Evolutionary conservation across 2,329 filamentous ascomycete genomes (phyloP), one percentile per base, ranked within the genome.

Genomic region (Botrytis deweyae): DNA sequence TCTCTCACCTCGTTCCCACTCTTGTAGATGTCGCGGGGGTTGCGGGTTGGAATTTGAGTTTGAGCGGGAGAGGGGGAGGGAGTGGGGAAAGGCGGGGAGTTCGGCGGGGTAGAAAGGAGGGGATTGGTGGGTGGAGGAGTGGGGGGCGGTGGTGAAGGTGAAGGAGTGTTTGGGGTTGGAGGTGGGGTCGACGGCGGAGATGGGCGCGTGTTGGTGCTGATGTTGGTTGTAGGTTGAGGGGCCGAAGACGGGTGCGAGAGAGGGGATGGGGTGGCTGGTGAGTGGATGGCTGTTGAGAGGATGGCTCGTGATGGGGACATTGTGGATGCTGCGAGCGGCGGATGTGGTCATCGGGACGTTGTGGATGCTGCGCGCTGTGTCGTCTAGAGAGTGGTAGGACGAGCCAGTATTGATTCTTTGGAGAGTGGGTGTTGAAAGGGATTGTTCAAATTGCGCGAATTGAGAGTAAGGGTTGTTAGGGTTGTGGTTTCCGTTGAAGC

Each of bases 111-210:
- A 72, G 38, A 72, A 42, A 2, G 44, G 25, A 14, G 65, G 70
- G 5, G 59, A 55, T 66, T 42, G 70, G 29, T 40, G 59, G 36
- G 12, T 63, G 25, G 61, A 52, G 25, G 61, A 38, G 46, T 68
- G 66, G 6, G 69, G 59, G 10, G 69, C 69, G 42, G 69, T 72
- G 9, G 70, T 72, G 29, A 72, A 72, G 38, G 70, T 72, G 52
- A 72, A 72, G 9, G 70, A 72, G 70, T 72, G 62, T 67, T 72
- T 72, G 8, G 70, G 70, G 49, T 72, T 72, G 12, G 58, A 66
- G 38, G 38, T 58, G 9, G 58, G 38, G n/a, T 59, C 62, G 36
- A 72, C 40, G 22, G 63, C 70, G 38, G 70, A 72, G 14, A 72
- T 22, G 20, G 70, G 62, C 12, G 62, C 49, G 22, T 38, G 33